phyloP scores from a whole-genome alignment of 1,284 basidiomycete genomes.

The Trametes versicolor region DNA sequence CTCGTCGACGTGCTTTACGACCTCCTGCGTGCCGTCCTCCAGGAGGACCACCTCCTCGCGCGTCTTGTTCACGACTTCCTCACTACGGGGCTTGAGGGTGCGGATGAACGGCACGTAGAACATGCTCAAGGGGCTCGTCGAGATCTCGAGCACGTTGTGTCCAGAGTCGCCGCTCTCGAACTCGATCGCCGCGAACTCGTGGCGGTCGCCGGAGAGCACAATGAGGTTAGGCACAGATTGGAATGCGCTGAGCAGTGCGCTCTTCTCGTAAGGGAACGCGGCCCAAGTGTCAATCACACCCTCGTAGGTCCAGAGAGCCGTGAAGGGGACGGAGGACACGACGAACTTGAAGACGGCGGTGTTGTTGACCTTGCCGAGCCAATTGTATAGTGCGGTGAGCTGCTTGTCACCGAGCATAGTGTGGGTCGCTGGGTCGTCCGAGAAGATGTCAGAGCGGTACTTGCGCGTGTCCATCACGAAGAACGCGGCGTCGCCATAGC shows the following conservation, averaged over 20 bases:
- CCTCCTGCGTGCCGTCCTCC: slow-evolving; percentile 35
- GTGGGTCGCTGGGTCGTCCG: slow-evolving; percentile 52
- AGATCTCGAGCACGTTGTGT: slow-evolving; percentile 59
- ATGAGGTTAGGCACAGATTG: slow-evolving; percentile 80
- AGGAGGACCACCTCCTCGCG: slow-evolving; percentile 37
- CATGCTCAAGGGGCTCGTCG: slow-evolving; percentile 77
- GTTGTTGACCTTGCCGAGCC: slow-evolving; percentile 75
- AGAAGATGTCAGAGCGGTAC: slow-evolving; percentile 61
- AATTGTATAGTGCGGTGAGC: slow-evolving; percentile 69
- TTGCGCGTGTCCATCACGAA: slow-evolving; percentile 84
- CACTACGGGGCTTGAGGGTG: slow-evolving; percentile 57
- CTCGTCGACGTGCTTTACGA: slow-evolving; percentile 40
- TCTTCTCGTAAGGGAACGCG: slow-evolving; percentile 72
- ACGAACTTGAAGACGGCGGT: slow-evolving; percentile 88
- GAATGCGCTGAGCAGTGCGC: slow-evolving; percentile 62
- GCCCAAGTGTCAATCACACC: slow-evolving; percentile 79
- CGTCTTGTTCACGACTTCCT: slow-evolving; percentile 50
- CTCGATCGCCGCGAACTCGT: slow-evolving; percentile 83
- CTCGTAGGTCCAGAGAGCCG: slow-evolving; percentile 78
- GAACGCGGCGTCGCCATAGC: slow-evolving; percentile 77
- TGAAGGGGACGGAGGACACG: slow-evolving; percentile 82
- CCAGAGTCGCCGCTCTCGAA: slow-evolving; percentile 55
- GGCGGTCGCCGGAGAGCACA: slow-evolving; percentile 76
- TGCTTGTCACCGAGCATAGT: slow-evolving; percentile 84
- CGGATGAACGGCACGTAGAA: slow-evolving; percentile 73